Evolutionary conservation across 2,329 filamentous ascomycete species (phyloP).

Genomic region (Echinosphaeria canescens): DNA sequence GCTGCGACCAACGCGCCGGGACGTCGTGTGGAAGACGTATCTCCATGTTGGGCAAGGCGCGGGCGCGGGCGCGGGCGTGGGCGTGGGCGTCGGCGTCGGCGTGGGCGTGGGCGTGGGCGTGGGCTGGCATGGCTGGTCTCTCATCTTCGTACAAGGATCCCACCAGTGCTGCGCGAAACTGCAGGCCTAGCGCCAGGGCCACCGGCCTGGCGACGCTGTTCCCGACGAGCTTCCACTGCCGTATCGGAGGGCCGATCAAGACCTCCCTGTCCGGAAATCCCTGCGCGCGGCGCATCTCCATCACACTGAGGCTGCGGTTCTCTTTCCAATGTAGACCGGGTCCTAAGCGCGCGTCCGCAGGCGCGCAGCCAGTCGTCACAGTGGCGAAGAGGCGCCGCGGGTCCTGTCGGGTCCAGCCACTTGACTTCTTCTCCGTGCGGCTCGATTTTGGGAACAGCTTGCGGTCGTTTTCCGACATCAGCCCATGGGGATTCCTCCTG

Average conservation of each 20-base stretch:
- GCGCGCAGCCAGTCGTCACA: slow-evolving; percentile 29
- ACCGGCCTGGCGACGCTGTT: slow-evolving; percentile 57
- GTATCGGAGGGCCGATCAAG: slow-evolving; percentile 28
- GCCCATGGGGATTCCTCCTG: slow-evolving; percentile 21
- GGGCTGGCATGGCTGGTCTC: too few relatives aligned
- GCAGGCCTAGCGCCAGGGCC: slow-evolving; percentile 41
- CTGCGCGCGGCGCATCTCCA: slow-evolving; percentile 49
- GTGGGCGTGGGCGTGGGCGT: too few relatives aligned
- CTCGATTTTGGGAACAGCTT: slow-evolving; percentile 13
- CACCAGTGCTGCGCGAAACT: slow-evolving; percentile 34
- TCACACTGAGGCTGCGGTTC: slow-evolving; percentile 34
- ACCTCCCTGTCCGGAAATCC: slow-evolving; percentile 51
- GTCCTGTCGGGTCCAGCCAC: slow-evolving; percentile 28
- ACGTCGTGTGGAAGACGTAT: too few relatives aligned
- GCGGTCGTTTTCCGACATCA: slow-evolving; percentile 16
- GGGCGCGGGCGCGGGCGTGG: too few relatives aligned
- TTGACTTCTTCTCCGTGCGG: slow-evolving; percentile 10
- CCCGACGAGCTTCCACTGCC: slow-evolving; percentile 47
- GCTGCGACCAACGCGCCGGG: too few relatives aligned
- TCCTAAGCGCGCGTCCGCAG: slow-evolving; percentile 32
- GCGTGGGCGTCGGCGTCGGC: too few relatives aligned
- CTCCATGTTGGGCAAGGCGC: too few relatives aligned
- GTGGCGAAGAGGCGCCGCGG: slow-evolving; percentile 35
- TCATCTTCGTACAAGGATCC: slow-evolving; percentile 12
- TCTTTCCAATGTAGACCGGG: slow-evolving; percentile 42